Evolutionary conservation across 1,139 yeast genomes (phyloP), one percentile per base, ranked within the genome.

Genomic region (Meyerozyma carpophila): DNA sequence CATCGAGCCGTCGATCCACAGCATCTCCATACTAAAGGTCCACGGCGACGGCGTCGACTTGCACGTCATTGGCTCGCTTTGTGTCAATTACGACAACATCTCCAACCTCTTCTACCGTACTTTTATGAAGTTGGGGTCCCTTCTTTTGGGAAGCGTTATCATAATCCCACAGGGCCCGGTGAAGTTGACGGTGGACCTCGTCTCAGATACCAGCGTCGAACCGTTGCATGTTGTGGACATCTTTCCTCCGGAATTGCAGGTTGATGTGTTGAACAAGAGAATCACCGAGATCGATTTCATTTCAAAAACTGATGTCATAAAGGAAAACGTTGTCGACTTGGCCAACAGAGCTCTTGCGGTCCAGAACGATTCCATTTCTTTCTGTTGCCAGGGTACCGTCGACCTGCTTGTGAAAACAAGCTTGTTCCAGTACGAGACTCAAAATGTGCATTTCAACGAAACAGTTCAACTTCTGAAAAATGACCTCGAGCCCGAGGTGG

Each of bases 221-320:
- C 57, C 56, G 4, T 50, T 54, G 9, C 69, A 66, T 45, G 48
- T 63, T 32, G 47, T 59, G 9, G 59, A 66, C 44, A 48, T 59
- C 1, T 49, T 43, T 16, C 63, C 66, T 4, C 68, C 70, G 2
- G 59, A 57, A 11, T 28, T 67, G 4, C 44, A 50, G 2, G 51
- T 66, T 3, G 53, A 53, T 31, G 48, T 66, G 16, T 42, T 50
- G 7, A 55, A 65, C 41, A 49, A 52, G 4, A 49, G 57, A 5
- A 34, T 47, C 9, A 61, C 68, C 3, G 52, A 54, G n/a, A 46
- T 67, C 32, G 66, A 64, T 43, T 55, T 66, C 32, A 47, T 55
- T 9, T 54, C 61, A 14, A 53, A 55, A n/a, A 52, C 65, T 25
- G 36, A 36, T 4, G 50, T 65, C 28, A 50, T 55, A 8, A 47